Base-by-base conservation (phyloP, 2,329 filamentous ascomycete genomes). In the Pseudogymnoascus sp. region DNA sequence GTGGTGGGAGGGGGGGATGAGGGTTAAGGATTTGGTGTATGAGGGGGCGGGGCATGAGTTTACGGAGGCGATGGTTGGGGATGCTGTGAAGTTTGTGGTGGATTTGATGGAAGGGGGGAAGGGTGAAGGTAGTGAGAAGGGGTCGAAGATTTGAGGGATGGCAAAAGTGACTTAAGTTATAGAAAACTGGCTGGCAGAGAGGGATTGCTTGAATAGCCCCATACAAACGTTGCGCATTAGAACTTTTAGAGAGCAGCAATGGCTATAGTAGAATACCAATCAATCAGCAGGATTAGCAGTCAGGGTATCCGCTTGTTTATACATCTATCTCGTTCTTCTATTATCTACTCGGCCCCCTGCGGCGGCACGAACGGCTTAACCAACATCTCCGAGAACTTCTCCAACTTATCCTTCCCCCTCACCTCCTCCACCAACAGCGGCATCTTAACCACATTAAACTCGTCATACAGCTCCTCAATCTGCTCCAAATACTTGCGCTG, bases 401-500 rank as follows among this genome's bases (percentile, higher is more conserved):
- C 92, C 69, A 99, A 79, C 76, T 86, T 93, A 72, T 97, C 93
- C 81, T 95, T 96, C 49, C 94, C 94, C 71, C 94, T 82, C 8
- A 99, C 92, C 79, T 99, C 94, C 75, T 99, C 93, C 1, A 96
- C 91, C 64, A 99, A 78, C 71, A 99, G 77, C 38, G 94, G 94
- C 92, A 99, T 97, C 82, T 93, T 93, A 69, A 99, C 93, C 39
- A 99, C 92, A 74, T 99, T 96, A 80, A 99, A 99, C 76, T 99
- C 94, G 72, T 97, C 92, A 74, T 99, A 99, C 64, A 99, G 79
- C 79, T 99, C 94, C 77, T 96, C 92, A 71, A 97, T 97, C 81
- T 99, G 93, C 73, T 97, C 92, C 45, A 99, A 82, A 74, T 99
- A 99, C 80, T 99, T 99, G 82, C 92, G 94, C 82, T 99, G 94